Evolutionary conservation across 2,329 filamentous ascomycete species (phyloP), one percentile per base, ranked within the genome.

Genomic region (Talaromyces verruculosus): DNA sequence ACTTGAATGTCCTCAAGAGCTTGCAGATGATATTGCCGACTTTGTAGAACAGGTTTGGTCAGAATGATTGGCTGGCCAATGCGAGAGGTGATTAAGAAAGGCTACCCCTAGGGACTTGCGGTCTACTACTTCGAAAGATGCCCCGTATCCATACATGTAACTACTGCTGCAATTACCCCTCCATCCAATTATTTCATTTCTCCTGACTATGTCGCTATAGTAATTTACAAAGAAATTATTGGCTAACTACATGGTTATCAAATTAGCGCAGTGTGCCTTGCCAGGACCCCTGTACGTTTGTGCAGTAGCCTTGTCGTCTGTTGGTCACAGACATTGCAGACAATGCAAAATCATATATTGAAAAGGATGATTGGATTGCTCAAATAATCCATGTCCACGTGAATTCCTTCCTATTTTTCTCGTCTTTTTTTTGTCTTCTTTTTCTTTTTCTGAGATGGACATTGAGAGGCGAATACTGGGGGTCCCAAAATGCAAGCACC

Each of bases 21-120:
- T 85, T 55, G 80, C 83, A 67, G 77, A 76, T 11, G 81, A 82
- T 61, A 71, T 84, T 49, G 77, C 77, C 67, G 70, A 70, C 2
- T 79, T 78, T 67, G 69, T 77, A 11, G 64, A 71, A 10, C 71
- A 76, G 63, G 70, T 75, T 17, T 76, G 75, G 74, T 68, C 70
- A 15, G 28, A 45, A 35, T 55, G 8, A 33, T 35, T 5, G 51
- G 10, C 51, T 13, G 13, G 51, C 17, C 19, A 33, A 11, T 17
- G 28, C 28, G 30, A 55, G 30, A n/a, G 25, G 11, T 17, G 22
- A 41, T 17, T 41, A 15, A 51, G 43, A 47, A 47, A 22, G 8
- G 43, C 8, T 33, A 11, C 10, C 3, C 19, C 19, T 30, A n/a
- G 13, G 22, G 13, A 49, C 19, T 25, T 28, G 45, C 22, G 45